Conservation (phyloP, 306 rosid species). For the Rosa persica region DNA sequence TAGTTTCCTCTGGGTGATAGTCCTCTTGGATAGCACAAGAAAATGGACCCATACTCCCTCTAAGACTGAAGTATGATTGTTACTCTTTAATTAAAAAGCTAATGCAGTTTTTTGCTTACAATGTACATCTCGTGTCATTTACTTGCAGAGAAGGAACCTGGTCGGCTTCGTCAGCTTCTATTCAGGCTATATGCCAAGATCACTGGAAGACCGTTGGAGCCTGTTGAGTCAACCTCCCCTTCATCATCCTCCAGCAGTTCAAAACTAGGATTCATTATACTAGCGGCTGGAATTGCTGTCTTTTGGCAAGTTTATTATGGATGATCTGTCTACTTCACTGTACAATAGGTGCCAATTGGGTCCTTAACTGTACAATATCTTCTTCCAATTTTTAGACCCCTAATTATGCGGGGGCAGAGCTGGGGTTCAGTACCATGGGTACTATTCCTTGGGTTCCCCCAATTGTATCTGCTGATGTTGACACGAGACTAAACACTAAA, state of each 20-base stretch:
- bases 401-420: constrained; percentile 24
- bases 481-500: background rate
- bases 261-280: constrained; percentile 48
- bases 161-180: constrained; percentile 33
- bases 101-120: background rate
- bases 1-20: background rate
- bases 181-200: constrained; percentile 53
- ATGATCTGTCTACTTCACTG: constrained; percentile 31
- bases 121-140: constrained; percentile 25
- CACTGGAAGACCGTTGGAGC: constrained; percentile 47
- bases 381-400: constrained; percentile 22
- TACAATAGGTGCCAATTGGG: constrained; percentile 21
- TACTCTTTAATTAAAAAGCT: background rate
- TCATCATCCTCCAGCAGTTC: constrained; percentile 47
- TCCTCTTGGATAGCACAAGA: background rate
- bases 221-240: constrained; percentile 34
- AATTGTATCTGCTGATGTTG: constrained; percentile 7
- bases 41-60: background rate
- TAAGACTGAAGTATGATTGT: background rate
- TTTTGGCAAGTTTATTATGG: constrained; percentile 62
- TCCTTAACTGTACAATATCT: constrained; percentile 39
- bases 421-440: background rate
- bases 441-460: background rate
- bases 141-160: constrained; percentile 44
- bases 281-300: constrained; percentile 69